These are phyloP conservation scores for Lolium multiflorum DNA, from an alignment of 176 grass and related monocot species.

Conservation along the genomic window DNA sequence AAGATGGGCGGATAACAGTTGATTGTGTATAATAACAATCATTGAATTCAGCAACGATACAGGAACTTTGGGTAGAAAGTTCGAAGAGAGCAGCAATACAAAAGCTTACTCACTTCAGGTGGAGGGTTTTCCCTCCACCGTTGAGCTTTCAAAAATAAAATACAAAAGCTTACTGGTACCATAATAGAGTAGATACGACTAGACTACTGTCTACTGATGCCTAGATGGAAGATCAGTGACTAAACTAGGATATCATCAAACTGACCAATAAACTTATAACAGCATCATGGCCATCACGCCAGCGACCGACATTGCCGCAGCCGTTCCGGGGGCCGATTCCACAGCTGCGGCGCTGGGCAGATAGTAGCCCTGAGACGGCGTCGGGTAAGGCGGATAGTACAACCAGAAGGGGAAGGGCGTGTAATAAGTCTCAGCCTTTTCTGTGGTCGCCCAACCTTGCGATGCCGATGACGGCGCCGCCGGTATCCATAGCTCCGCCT, in stretches of 20 bases:
- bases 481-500: background rate
- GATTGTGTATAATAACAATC: background rate
- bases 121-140: too few species aligned
- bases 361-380: background rate
- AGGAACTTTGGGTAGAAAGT: background rate
- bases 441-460: background rate
- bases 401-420: background rate
- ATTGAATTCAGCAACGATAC: background rate
- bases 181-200: rapidly evolving
- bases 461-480: background rate
- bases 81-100: background rate
- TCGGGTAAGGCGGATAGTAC: background rate
- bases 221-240: background rate
- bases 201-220: too few species aligned
- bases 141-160: too few species aligned
- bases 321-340: background rate
- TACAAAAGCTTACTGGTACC: too few species aligned
- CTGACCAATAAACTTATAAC: background rate
- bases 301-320: background rate
- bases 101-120: too few species aligned
- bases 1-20: background rate
- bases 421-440: background rate
- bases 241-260: background rate
- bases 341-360: background rate
- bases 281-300: background rate